Conservation (phyloP, 2,329 filamentous ascomycete species). For the Paecilomyces fulvus region DNA sequence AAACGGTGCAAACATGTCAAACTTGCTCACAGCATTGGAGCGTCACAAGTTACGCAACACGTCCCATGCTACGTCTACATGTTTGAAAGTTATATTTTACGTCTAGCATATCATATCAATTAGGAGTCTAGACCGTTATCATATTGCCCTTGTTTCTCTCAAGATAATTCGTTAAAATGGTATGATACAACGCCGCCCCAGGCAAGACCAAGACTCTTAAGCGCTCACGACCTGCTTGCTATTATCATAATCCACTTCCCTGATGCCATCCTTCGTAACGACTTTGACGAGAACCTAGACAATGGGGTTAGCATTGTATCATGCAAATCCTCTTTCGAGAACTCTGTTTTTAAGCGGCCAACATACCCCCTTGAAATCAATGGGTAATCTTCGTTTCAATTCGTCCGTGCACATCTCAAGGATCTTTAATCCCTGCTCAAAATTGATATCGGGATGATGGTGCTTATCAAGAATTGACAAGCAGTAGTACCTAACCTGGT, state of each 20-base stretch:
- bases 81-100: neutral
- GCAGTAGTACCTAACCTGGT: slow-evolving; percentile 72
- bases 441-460: slow-evolving; percentile 86
- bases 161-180: slow-evolving; percentile 12
- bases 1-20: slow-evolving; percentile 21
- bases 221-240: slow-evolving; percentile 50
- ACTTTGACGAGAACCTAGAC: slow-evolving; percentile 63
- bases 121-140: slow-evolving; percentile 14
- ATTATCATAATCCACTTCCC: slow-evolving; percentile 77
- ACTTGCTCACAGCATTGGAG: slow-evolving; percentile 6
- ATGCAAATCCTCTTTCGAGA: neutral
- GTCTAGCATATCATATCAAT: neutral
- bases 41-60: neutral
- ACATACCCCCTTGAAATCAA: slow-evolving; percentile 94
- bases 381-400: slow-evolving; percentile 89
- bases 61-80: neutral
- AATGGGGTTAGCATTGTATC: slow-evolving; percentile 2
- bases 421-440: slow-evolving; percentile 85
- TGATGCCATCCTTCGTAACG: slow-evolving; percentile 86
- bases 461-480: slow-evolving; percentile 97
- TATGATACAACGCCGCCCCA: slow-evolving; percentile 24
- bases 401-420: slow-evolving; percentile 93
- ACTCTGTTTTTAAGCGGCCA: neutral
- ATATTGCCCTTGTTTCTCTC: slow-evolving; percentile 15
- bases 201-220: slow-evolving; percentile 25